phyloP scores from a whole-genome alignment of 169 alveolate species.

The Plasmodium relictum region DNA sequence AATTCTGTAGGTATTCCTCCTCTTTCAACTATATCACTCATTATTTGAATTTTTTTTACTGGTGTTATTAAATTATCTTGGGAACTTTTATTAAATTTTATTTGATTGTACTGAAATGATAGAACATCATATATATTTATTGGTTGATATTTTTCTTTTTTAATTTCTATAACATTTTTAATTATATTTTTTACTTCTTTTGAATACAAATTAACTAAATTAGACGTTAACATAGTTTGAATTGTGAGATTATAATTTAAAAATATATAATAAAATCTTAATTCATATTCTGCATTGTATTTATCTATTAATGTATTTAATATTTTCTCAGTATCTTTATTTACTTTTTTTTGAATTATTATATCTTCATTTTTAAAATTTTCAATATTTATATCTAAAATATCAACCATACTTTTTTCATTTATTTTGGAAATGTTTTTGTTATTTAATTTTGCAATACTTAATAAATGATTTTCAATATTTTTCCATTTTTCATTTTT shows the following conservation, averaged over 20 bases:
- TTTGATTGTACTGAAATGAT: conserved; percentile 45
- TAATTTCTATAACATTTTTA: conserved; percentile 21
- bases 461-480: conserved; percentile 17
- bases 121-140: conserved; percentile 49
- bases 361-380: conserved; percentile 39
- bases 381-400: conserved; percentile 6
- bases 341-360: conserved; percentile 21
- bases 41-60: conserved; percentile 54
- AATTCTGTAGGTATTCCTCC: conserved; percentile 64
- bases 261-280: conserved; percentile 52
- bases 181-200: conserved; percentile 30
- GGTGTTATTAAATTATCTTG: conserved; percentile 35
- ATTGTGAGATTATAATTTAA: conserved; percentile 51
- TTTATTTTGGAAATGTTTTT: not conserved
- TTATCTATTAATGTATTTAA: conserved; percentile 21
- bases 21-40: conserved; percentile 35
- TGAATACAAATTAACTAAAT: conserved; percentile 32
- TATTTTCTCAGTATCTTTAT: conserved; percentile 24
- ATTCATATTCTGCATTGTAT: conserved; percentile 49
- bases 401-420: conserved; percentile 10
- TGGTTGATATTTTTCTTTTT: conserved; percentile 30
- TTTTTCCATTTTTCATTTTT: not conserved
- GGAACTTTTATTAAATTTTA: conserved; percentile 37
- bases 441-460: conserved; percentile 11
- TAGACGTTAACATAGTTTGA: conserved; percentile 54